A percentile compares a stretch with the other conserved stretches of the same genome.
Evolutionary conservation across 2,329 filamentous ascomycete genomes (phyloP).

Genomic region (Talaromyces verruculosus): DNA sequence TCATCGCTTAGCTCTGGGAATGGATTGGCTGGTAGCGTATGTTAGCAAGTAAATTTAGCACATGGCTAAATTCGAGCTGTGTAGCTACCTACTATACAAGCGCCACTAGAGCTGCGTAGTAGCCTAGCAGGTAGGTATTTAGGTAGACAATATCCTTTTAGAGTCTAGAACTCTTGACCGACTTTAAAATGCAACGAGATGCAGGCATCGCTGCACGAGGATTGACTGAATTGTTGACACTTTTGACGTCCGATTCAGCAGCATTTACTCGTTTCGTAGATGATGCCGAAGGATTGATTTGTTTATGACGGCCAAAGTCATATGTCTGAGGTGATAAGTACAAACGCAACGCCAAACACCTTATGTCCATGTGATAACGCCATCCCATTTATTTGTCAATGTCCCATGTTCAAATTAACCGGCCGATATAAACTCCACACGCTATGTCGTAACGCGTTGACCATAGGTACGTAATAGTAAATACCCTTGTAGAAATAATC

Average conservation of each 20-base stretch:
- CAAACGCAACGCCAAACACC: constrained; percentile 9
- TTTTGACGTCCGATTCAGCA: not conserved
- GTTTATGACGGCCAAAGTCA: not conserved
- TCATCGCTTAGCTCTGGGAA: not conserved
- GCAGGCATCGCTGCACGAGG: not conserved
- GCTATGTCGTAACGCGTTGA: constrained; percentile 19
- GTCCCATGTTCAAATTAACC: not conserved
- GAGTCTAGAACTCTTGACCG: not conserved
- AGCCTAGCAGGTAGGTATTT: not conserved
- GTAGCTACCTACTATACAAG: not conserved
- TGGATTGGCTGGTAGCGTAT: not conserved
- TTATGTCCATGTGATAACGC: constrained; percentile 7
- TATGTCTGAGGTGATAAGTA: constrained; percentile 1
- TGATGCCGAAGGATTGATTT: not conserved
- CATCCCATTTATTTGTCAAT: not conserved
- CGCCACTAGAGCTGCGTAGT: not conserved
- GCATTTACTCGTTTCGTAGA: not conserved
- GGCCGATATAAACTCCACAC: constrained; percentile 18
- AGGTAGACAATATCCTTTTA: not conserved
- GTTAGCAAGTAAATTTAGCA: not conserved
- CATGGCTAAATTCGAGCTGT: not conserved
- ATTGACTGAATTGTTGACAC: not conserved
- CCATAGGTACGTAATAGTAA: not conserved
- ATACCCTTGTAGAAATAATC: constrained; percentile 1
- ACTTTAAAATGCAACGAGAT: constrained; percentile 5